Percentiles rank a stretch among this genome's conserved stretches.
These are phyloP conservation scores for Camellia granthamiana DNA, from an alignment of 148 eudicot species.

Conservation along the genomic window DNA sequence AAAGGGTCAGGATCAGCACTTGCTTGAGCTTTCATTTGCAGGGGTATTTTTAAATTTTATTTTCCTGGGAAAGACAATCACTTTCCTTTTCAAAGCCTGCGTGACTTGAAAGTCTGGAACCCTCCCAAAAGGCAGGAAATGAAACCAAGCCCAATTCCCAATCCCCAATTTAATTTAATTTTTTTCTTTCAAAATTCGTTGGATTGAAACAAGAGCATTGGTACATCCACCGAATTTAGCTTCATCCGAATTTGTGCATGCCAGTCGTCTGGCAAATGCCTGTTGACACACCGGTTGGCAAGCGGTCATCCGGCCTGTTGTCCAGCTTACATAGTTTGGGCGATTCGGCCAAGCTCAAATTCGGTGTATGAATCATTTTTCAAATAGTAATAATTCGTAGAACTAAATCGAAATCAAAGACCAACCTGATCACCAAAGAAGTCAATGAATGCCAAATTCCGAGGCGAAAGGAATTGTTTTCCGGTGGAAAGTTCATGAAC, in stretches of 20 bases:
- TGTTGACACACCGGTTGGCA: too few species aligned
- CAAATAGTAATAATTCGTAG: too few species aligned
- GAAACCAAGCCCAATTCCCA: neutral
- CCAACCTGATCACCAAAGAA: constrained; percentile 74
- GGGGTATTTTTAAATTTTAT: neutral
- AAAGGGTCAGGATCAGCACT: neutral
- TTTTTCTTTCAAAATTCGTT: neutral
- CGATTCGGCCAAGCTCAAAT: too few species aligned
- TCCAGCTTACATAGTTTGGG: too few species aligned
- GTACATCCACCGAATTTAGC: too few species aligned
- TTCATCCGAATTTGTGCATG: too few species aligned
- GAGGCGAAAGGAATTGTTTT: constrained; percentile 23
- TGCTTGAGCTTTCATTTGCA: neutral
- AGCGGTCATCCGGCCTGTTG: too few species aligned
- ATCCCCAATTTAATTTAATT: neutral
- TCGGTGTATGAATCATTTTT: too few species aligned
- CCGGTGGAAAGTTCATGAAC: constrained; percentile 43
- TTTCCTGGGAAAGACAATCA: neutral
- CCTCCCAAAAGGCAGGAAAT: neutral
- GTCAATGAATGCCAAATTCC: constrained; percentile 34
- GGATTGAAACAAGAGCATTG: neutral
- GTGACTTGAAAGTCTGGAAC: neutral
- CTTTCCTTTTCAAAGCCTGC: neutral
- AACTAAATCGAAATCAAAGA: constrained; percentile 6
- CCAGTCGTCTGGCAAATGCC: too few species aligned